phyloP scores from a whole-genome alignment of 2,329 filamentous ascomycete species.

The Ophiostoma ips region DNA sequence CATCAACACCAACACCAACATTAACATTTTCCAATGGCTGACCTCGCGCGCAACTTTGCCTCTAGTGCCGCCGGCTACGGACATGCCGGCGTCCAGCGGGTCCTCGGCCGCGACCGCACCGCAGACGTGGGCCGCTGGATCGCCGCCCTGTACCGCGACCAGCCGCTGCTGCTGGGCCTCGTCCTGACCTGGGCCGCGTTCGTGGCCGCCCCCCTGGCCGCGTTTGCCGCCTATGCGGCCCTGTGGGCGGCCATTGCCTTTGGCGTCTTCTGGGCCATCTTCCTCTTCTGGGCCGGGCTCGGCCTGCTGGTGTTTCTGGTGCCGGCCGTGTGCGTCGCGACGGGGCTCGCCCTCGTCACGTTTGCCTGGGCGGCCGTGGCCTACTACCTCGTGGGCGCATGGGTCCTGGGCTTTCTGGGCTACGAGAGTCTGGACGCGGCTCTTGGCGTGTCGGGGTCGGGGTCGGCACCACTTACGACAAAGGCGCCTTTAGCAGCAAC shows the following conservation, averaged over 20 bases:
- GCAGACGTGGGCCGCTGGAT: constrained; percentile 1
- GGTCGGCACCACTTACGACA: too few relatives aligned
- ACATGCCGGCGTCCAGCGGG: background rate
- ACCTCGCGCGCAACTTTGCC: constrained; percentile 1
- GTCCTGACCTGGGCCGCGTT: constrained; percentile 6
- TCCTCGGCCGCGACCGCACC: constrained; percentile 5
- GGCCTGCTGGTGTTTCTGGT: constrained; percentile 11
- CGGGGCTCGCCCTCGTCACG: constrained; percentile 1
- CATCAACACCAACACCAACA: background rate
- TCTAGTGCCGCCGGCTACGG: background rate
- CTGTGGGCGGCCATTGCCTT: constrained; percentile 10
- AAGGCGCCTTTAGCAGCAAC: background rate
- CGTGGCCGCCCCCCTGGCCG: constrained; percentile 4
- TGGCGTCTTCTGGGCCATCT: constrained; percentile 10
- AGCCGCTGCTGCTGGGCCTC: constrained; percentile 8
- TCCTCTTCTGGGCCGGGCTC: constrained; percentile 13
- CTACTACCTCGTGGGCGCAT: constrained; percentile 1
- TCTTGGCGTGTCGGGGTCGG: background rate
- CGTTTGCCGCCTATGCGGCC: constrained; percentile 8
- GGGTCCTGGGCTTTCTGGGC: constrained; percentile 3
- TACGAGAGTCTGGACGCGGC: background rate
- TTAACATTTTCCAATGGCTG: too few relatives aligned
- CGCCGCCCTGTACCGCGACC: constrained; percentile 1
- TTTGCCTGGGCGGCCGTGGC: constrained; percentile 10
- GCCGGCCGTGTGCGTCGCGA: constrained; percentile 11